These are phyloP conservation scores for Angomonas ambiguus DNA, from an alignment of 208 protist species.

Conservation along the genomic window DNA sequence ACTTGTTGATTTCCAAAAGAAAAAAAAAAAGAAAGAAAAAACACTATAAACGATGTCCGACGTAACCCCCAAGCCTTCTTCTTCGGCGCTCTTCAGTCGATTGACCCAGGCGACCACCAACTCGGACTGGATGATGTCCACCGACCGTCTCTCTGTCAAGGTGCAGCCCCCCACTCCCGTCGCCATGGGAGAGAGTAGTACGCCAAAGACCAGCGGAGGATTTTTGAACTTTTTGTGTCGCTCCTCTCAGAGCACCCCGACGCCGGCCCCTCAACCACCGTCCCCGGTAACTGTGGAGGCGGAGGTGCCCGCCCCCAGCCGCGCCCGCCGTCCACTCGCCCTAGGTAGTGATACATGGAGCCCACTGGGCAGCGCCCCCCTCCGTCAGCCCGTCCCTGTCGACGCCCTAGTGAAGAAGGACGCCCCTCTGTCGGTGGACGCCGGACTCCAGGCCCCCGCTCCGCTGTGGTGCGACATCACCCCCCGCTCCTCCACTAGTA, in stretches of 20 bases:
- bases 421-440: slow-evolving; percentile 33
- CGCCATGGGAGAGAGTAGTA: slow-evolving; percentile 11
- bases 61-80: not conserved
- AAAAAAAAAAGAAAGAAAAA: too few species aligned
- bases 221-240: slow-evolving; percentile 41
- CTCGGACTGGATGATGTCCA: slow-evolving; percentile 5
- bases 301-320: not conserved
- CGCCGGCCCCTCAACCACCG: not conserved
- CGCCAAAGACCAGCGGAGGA: slow-evolving; percentile 3
- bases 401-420: not conserved
- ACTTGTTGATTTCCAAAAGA: slow-evolving; percentile 5
- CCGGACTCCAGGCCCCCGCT: slow-evolving; percentile 18
- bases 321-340: slow-evolving; percentile 17
- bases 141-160: not conserved
- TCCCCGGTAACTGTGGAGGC: not conserved
- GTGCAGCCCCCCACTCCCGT: slow-evolving; percentile 15
- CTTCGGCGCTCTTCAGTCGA: slow-evolving; percentile 3
- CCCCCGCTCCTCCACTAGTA: slow-evolving; percentile 23
- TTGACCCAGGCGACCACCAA: not conserved
- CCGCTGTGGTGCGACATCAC: slow-evolving; percentile 44
- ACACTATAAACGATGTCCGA: not conserved
- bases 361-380: slow-evolving; percentile 21
- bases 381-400: slow-evolving; percentile 9
- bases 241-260: not conserved
- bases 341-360: slow-evolving; percentile 38